Base-by-base conservation (phyloP, 495 filamentous ascomycete genomes). In the Copromyces sp. region DNA sequence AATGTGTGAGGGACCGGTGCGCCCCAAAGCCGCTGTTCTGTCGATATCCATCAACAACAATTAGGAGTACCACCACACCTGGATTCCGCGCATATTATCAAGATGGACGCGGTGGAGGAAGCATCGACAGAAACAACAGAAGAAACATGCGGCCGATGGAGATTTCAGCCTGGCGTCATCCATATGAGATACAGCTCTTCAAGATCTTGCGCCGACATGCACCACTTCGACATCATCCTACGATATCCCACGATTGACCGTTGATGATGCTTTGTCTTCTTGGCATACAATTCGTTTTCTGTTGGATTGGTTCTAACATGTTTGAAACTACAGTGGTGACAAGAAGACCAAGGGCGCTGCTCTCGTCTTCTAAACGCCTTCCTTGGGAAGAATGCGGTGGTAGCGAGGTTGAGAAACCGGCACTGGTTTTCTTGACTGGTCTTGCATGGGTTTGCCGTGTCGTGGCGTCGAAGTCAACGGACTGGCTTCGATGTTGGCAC, bases 331-430 rank as follows among this genome's bases (percentile, higher is more conserved):
- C 78, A 97, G 95, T 90, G 96, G 96, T 88, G 96, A 99, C 91
- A 99, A 99, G 94, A 99, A 99, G 94, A 99, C 96, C 82, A 99
- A 99, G 92, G 96, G 96, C 91, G 95, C 95, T 80, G 96, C 96
- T 78, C 89, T 99, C 80, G 96, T 99, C 79, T 99, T 98, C 88
- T 99, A 95, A 87, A 77, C 80, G 76, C 69, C 40, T 69, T 73
- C 72, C 70, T 53, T 69, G 59, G 69, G 47, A 77, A 44, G 69
- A 75, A 70, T 72, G 73, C 35, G 79, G 71, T 75, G 74, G 79
- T 74, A 75, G 72, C 53, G 74, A 68, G 74, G 70, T 74, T 71
- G 68, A 44, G 74, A 73, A 71, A 76, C 70, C 72, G 79, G 68
- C 74, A 76, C 71, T 76, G 77, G 75, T 75, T 76, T 79, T 73